Percentiles rank a stretch among this genome's conserved stretches.
These are phyloP conservation scores for Stachybotrys chlorohalonatus DNA, from an alignment of 2,329 filamentous ascomycete genomes.

Conservation along the genomic window DNA sequence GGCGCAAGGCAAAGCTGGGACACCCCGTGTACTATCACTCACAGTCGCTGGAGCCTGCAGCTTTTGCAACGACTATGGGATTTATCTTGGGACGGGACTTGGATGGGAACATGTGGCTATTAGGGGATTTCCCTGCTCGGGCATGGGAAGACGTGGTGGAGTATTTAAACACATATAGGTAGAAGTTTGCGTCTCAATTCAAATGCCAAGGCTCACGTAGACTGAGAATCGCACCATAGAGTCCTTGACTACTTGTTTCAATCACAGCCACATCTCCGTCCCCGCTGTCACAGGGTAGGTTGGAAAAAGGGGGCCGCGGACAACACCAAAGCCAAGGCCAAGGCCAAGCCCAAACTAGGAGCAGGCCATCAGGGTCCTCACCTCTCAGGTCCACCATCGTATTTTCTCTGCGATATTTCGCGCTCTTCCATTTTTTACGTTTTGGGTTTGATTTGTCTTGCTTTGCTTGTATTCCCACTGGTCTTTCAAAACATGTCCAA, in stretches of 20 bases:
- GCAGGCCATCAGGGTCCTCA: too few relatives aligned
- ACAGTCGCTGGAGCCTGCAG: not conserved
- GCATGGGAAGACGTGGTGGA: not conserved
- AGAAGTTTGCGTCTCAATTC: too few relatives aligned
- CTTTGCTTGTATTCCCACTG: not conserved
- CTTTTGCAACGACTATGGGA: not conserved
- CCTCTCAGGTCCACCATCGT: too few relatives aligned
- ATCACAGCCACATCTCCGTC: too few relatives aligned
- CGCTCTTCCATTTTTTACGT: not conserved
- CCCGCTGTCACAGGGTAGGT: too few relatives aligned
- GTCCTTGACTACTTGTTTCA: too few relatives aligned
- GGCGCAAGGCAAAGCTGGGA: not conserved
- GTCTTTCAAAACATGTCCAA: too few relatives aligned
- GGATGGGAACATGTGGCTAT: not conserved
- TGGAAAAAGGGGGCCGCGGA: too few relatives aligned
- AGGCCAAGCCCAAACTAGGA: not conserved
- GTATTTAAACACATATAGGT: not conserved
- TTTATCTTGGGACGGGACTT: not conserved
- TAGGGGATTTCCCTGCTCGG: not conserved
- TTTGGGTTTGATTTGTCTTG: not conserved
- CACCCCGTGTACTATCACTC: not conserved
- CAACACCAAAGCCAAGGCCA: too few relatives aligned
- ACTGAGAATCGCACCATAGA: too few relatives aligned
- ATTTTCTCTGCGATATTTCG: not conserved
- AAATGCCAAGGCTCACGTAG: too few relatives aligned